phyloP scores from a whole-genome alignment of 1,284 basidiomycete species.

The Cutaneotrichosporon cavernicola region DNA sequence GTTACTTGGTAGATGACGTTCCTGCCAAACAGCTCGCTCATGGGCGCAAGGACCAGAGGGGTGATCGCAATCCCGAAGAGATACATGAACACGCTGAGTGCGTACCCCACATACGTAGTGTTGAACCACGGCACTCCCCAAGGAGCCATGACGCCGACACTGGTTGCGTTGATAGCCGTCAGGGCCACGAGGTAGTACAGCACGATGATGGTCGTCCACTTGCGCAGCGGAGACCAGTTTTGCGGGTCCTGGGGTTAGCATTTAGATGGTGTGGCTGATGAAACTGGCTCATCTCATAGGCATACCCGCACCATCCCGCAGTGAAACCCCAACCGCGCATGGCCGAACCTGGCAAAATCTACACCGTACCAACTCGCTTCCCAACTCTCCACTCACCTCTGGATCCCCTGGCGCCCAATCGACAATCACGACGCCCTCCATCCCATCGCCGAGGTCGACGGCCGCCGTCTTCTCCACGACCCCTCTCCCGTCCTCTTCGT shows the following conservation, averaged over 20 bases:
- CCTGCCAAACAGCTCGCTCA: conserved; percentile 46
- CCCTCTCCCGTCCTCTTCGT: conserved; percentile 9
- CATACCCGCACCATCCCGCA: no score
- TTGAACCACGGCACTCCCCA: conserved; percentile 38
- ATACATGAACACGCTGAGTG: conserved; percentile 32
- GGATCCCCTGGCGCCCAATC: conserved; percentile 42
- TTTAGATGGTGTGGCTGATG: not conserved
- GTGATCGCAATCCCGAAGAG: conserved; percentile 42
- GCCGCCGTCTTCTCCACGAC: conserved; percentile 15
- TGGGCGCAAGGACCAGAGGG: conserved; percentile 47
- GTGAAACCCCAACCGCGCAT: not conserved
- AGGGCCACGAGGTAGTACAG: conserved; percentile 34
- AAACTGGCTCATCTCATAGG: no score
- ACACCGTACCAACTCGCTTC: conserved; percentile 12
- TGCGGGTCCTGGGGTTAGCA: conserved; percentile 40
- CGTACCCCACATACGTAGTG: conserved; percentile 30
- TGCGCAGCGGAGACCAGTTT: conserved; percentile 37
- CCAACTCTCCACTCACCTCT: conserved; percentile 38
- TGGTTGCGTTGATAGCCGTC: conserved; percentile 36
- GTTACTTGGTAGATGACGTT: conserved; percentile 47
- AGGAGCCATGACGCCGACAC: conserved; percentile 31
- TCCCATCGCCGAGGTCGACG: conserved; percentile 22
- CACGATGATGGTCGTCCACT: conserved; percentile 32
- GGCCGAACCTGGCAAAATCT: not conserved
- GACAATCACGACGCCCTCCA: conserved; percentile 40